Base-by-base conservation (phyloP, 2,329 filamentous ascomycete genomes). In the Teratosphaeria viscida region DNA sequence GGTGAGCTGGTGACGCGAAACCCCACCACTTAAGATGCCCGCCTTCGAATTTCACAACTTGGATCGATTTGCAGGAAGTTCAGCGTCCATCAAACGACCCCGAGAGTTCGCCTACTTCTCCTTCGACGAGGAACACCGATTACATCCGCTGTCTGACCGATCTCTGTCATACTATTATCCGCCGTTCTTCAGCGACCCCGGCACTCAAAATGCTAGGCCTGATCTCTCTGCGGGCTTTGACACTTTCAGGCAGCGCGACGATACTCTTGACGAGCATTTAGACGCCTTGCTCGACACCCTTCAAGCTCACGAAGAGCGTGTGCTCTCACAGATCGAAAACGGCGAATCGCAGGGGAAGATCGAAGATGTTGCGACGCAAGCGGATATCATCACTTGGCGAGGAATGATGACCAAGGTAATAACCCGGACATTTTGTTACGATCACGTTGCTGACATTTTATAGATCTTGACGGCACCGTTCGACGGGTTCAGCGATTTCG, bases 361-460 rank as follows among this genome's bases (percentile, higher is more conserved):
- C 5, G 55, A 19, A 29, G 57, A 64, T 55, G 62, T 60, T 11
- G 49, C 52, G 23, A 47, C 64, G 11, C 85, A 91, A 62, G 87
- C 88, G 2, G 85, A 95, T 67, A 73, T 97, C 54, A 81, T 97
- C 57, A 97, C 92, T 1, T 99, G 92, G 92, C 81, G 94, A 68
- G 94, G 94, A 43, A 96, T 97, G 90, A 92, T 99, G 87, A 97
- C 94, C 63, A 99, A 96, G 81, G 90, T 92, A 71, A 57, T 74
- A 57, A 26, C 23, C 56, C 26, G 37, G 5, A 19, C 16, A 19
- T 16, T 16, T 19, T 49, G n/a, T 49, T 3, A 1, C n/a, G 12
- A n/a, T 26, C 26, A 19, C 29, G 4, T 53, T n/a, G 32, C 58
- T 68, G 34, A 66, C 43, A 12, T 14, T 39, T 14, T n/a, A 8